A percentile compares a stretch with the other conserved stretches of the same genome.
phyloP scores from a whole-genome alignment of 257 asterid species.

The Prunella vulgaris region DNA sequence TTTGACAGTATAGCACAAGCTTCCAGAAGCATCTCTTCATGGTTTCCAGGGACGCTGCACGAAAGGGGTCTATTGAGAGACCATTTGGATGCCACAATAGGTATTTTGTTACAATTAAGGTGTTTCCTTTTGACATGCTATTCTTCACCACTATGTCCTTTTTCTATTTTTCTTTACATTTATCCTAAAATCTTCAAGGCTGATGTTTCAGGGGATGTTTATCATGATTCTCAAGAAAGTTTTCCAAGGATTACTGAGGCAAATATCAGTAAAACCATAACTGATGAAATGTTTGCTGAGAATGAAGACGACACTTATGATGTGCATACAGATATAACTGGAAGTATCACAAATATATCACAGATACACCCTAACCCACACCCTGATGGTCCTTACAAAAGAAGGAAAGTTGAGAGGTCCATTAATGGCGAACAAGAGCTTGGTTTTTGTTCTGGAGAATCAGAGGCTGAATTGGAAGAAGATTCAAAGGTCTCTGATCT shows the following conservation, averaged over 20 bases:
- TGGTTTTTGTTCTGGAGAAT: slow-evolving; percentile 27
- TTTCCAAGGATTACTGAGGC: slow-evolving; percentile 22
- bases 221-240: slow-evolving; percentile 55
- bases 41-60: slow-evolving; percentile 61
- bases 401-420: slow-evolving; percentile 45
- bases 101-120: slow-evolving; percentile 24
- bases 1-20: slow-evolving; percentile 74
- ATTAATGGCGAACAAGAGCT: slow-evolving; percentile 23
- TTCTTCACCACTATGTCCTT: not conserved
- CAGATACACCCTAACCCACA: slow-evolving; percentile 38
- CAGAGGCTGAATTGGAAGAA: slow-evolving; percentile 19
- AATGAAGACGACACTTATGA: slow-evolving; percentile 26
- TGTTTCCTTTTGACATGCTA: not conserved
- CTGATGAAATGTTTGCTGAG: slow-evolving; percentile 17
- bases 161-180: not conserved
- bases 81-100: slow-evolving; percentile 50
- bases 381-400: slow-evolving; percentile 36
- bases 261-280: slow-evolving; percentile 18
- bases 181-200: not conserved
- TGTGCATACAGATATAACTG: slow-evolving; percentile 22
- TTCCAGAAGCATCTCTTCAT: slow-evolving; percentile 38
- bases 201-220: slow-evolving; percentile 50
- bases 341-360: slow-evolving; percentile 7
- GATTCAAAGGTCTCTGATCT: slow-evolving; percentile 30
- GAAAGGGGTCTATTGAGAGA: slow-evolving; percentile 52